These are phyloP conservation scores for Geosmithia morbida DNA, from an alignment of 2,329 filamentous ascomycete genomes.

Conservation along the genomic window DNA sequence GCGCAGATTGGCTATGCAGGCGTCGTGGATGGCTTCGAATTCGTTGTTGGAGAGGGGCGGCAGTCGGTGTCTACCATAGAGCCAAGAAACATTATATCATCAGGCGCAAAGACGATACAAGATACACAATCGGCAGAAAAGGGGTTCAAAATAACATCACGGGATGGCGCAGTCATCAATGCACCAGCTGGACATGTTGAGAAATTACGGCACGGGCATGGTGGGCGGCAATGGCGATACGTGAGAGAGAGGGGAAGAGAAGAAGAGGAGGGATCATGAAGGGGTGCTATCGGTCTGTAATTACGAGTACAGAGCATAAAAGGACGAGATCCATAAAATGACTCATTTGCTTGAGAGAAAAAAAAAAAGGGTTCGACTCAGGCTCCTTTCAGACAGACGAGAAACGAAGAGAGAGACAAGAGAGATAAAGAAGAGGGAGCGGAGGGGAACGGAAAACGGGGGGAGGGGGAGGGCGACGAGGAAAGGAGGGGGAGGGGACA, in stretches of 20 bases:
- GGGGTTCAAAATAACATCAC: background rate
- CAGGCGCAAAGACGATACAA: background rate
- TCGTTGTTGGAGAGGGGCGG: too few relatives aligned
- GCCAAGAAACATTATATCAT: too few relatives aligned
- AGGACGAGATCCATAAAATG: background rate
- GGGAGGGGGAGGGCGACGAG: background rate
- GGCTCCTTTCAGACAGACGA: background rate
- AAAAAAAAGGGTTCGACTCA: background rate
- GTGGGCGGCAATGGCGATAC: constrained; percentile 10
- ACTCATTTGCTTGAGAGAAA: background rate
- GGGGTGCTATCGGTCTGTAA: background rate
- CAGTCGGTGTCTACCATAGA: background rate
- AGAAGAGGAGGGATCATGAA: constrained; percentile 4
- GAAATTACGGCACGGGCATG: background rate
- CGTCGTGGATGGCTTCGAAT: background rate
- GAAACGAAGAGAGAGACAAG: background rate
- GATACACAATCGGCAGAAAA: background rate
- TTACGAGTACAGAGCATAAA: background rate
- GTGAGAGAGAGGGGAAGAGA: background rate
- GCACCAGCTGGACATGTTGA: background rate
- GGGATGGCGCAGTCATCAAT: background rate
- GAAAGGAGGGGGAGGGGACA: background rate
- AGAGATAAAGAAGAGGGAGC: background rate
- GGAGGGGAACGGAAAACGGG: background rate
- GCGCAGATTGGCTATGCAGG: background rate